Conservation (phyloP, 352 stramenopile species). For the Phytophthora litchii region DNA sequence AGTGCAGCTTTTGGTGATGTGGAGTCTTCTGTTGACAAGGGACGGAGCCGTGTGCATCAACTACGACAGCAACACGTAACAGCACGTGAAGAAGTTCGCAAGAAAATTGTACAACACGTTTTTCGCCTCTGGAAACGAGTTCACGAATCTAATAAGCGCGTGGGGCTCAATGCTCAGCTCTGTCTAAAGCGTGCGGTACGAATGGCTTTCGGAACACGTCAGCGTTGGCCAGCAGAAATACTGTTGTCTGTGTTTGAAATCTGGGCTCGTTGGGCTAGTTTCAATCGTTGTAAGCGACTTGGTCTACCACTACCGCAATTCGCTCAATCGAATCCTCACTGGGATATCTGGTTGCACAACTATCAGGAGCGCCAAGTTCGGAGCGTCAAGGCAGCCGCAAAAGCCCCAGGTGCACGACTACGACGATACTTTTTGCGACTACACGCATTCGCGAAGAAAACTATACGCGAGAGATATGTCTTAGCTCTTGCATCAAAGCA, state of each 20-base stretch:
- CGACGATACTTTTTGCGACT: conserved; percentile 52
- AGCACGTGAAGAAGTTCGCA: conserved; percentile 52
- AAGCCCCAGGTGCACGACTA: conserved; percentile 55
- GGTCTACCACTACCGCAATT: conserved; percentile 57
- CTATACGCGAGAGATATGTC: conserved; percentile 20
- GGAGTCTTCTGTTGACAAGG: conserved; percentile 31
- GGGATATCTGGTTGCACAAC: conserved; percentile 78
- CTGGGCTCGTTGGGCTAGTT: conserved; percentile 67
- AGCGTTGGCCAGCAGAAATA: conserved; percentile 66
- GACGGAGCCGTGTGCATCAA: conserved; percentile 37
- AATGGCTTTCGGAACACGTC: conserved; percentile 59
- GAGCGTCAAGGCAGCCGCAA: conserved; percentile 61
- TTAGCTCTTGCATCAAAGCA: conserved; percentile 26
- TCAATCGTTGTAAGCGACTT: conserved; percentile 53
- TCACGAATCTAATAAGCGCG: conserved; percentile 49
- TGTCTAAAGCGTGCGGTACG: conserved; percentile 74
- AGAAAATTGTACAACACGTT: conserved; percentile 70
- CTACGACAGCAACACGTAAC: conserved; percentile 47
- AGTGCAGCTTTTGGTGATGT: conserved; percentile 60
- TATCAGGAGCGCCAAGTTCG: conserved; percentile 83
- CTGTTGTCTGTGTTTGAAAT: conserved; percentile 70
- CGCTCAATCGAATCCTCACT: conserved; percentile 51
- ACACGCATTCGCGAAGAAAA: conserved; percentile 28
- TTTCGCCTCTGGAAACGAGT: conserved; percentile 71
- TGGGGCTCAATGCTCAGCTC: conserved; percentile 68